Evolutionary conservation across 1,284 basidiomycete species (phyloP).

Genomic region (Macrocybe sp.): DNA sequence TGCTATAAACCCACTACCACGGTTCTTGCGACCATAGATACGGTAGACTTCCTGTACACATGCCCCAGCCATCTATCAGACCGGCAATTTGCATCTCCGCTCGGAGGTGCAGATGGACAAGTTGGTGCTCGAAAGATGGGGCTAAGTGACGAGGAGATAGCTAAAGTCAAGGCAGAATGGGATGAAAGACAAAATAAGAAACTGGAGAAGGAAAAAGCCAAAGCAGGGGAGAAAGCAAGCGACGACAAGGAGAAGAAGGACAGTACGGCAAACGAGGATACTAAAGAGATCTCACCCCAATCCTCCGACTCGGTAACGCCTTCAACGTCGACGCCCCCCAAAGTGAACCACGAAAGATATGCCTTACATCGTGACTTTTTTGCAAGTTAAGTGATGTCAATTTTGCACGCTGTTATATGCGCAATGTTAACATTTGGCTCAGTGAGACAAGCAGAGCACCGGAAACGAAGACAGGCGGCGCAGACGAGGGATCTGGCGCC

Average conservation of each 20-base stretch:
- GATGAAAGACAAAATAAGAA: slow-evolving; percentile 66
- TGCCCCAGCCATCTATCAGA: slow-evolving; percentile 69
- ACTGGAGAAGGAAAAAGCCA: slow-evolving; percentile 45
- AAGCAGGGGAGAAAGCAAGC: slow-evolving; percentile 24
- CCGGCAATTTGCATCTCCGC: slow-evolving; percentile 59
- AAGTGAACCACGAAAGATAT: slow-evolving; percentile 48
- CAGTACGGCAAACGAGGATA: slow-evolving; percentile 20
- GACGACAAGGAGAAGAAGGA: slow-evolving; percentile 24
- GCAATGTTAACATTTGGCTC: neutral
- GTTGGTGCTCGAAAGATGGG: slow-evolving; percentile 35
- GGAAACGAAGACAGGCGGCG: slow-evolving; percentile 47
- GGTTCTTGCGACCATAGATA: slow-evolving; percentile 70
- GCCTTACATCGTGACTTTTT: slow-evolving; percentile 57
- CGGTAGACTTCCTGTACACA: slow-evolving; percentile 71
- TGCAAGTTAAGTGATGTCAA: slow-evolving; percentile 33
- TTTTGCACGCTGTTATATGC: neutral
- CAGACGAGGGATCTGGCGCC: slow-evolving; percentile 55
- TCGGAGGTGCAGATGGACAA: slow-evolving; percentile 40
- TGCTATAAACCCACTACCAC: slow-evolving; percentile 71
- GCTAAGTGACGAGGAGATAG: slow-evolving; percentile 63
- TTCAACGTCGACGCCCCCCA: slow-evolving; percentile 25
- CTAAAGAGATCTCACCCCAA: slow-evolving; percentile 23
- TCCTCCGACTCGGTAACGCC: slow-evolving; percentile 23
- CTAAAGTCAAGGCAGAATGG: slow-evolving; percentile 72
- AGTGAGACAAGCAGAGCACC: slow-evolving; percentile 56